These are phyloP conservation scores for Neonectria sp. DNA, from an alignment of 2,329 filamentous ascomycete genomes.

Conservation along the genomic window DNA sequence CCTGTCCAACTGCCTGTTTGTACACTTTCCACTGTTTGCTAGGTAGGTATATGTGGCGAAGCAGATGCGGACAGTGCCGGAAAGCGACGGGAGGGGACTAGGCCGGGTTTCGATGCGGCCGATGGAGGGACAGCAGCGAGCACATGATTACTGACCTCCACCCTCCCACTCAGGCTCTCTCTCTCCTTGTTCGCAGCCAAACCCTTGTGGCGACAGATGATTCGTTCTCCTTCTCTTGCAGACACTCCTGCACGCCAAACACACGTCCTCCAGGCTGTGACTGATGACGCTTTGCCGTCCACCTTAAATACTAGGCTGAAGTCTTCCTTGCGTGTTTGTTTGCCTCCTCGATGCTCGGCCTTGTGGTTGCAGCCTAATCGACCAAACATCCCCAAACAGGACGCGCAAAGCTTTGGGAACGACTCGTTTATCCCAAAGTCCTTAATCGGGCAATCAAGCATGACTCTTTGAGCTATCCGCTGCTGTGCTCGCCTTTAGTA, in stretches of 20 bases:
- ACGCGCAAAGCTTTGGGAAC: not conserved
- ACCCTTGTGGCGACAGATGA: not conserved
- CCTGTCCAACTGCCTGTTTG: not conserved
- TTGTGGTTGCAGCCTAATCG: not conserved
- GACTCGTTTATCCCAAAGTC: not conserved
- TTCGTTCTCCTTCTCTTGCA: not conserved
- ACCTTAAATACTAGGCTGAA: not conserved
- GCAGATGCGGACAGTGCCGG: not conserved
- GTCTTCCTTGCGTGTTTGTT: not conserved
- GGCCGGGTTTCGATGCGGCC: not conserved
- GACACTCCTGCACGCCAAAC: no score
- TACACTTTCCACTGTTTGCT: no score
- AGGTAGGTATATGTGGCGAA: not conserved
- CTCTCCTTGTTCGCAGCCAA: no score
- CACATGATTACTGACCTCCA: slow-evolving; percentile 2
- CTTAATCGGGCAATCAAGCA: not conserved
- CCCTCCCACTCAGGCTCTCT: not conserved
- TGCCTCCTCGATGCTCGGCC: not conserved
- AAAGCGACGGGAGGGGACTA: not conserved
- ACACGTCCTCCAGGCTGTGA: not conserved
- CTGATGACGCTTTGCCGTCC: not conserved
- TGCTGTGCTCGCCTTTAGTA: not conserved
- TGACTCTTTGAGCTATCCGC: not conserved
- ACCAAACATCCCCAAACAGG: not conserved
- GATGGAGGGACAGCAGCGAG: not conserved